Conservation (phyloP, 257 asterid genomes). For the Primulina huaijiensis region DNA sequence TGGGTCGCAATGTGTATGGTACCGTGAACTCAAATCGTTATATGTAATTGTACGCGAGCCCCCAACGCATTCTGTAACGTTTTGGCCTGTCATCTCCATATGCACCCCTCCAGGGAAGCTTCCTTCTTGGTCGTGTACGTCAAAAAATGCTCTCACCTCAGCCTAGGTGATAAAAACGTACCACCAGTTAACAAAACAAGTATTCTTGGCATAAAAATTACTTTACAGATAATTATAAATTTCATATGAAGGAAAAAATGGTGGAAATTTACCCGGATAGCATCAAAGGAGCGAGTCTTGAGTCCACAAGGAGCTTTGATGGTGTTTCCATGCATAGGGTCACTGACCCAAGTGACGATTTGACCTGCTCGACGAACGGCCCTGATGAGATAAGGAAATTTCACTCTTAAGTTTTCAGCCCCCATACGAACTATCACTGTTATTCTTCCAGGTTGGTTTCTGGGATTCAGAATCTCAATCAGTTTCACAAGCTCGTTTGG, state of each 20-base stretch:
- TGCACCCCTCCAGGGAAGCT: conserved; percentile 70
- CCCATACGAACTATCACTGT: neutral
- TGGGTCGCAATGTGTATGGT: conserved; percentile 68
- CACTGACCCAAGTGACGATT: conserved; percentile 70
- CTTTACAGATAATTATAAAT: neutral
- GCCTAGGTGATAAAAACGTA: conserved; percentile 30
- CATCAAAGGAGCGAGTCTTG: conserved; percentile 62
- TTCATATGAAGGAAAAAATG: neutral
- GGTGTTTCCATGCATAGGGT: conserved; percentile 75
- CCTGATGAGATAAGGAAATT: conserved; percentile 21
- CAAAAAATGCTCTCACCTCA: conserved; percentile 64
- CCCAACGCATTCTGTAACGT: conserved; percentile 64
- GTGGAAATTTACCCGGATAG: conserved; percentile 44
- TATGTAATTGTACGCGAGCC: conserved; percentile 62
- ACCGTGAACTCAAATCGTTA: conserved; percentile 60
- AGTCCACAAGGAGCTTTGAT: conserved; percentile 67
- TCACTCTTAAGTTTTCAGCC: neutral
- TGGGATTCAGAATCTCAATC: neutral
- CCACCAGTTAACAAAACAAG: neutral
- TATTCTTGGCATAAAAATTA: neutral
- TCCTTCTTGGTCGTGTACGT: conserved; percentile 72
- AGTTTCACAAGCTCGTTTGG: neutral
- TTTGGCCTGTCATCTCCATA: conserved; percentile 74
- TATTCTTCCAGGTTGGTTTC: neutral
- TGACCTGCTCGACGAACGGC: conserved; percentile 61